Evolutionary conservation across 192 early-diverging fungal genomes (phyloP), one percentile per base, ranked within the genome.

Genomic region (Linnemannia hyalina): DNA sequence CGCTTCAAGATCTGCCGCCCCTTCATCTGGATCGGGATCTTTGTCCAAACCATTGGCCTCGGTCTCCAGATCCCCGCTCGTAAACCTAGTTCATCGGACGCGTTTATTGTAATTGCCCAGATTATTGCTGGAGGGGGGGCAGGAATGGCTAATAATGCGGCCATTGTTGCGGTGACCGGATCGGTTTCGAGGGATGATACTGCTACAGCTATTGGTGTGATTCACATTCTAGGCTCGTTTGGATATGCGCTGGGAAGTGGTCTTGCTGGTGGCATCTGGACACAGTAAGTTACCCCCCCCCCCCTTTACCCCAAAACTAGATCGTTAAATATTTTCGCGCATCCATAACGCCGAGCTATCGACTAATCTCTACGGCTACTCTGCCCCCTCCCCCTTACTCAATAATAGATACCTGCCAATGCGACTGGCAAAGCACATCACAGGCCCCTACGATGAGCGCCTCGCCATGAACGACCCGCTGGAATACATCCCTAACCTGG

Each of bases 401-500:
- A 18, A 52, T 32, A 26, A 47, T 65, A 49, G 76, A n/a, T 80
- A 80, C 42, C 32, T 81, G 65, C 80, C 80, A 5, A 16, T 38
- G 20, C 38, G 80, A 40, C 57, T 81, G 26, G 80, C 60, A 6
- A 75, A 81, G 73, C 80, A 81, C 41, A 81, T 81, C 26, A 69
- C 68, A 22, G 73, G 73, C 40, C 42, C 57, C 4, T 81, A 81
- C 15, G 74, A 75, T 23, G 80, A 81, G 65, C 0, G 40, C 52
- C 35, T 68, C 47, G 46, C 80, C 38, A 81, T 81, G 80, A 81
- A 81, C 38, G 73, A 81, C 46, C 49, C 46, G 15, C 29, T 81
- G 15, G 18, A 26, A 2, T 81, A 81, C 47, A 81, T 74, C 52
- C 13, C n/a, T 3, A 15, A 55, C 0, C 20, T 81, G 80, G 73